Percentiles rank a stretch among this genome's conserved stretches.
Evolutionary conservation across 208 protist genomes (phyloP).

Genomic region (Angomonas ambiguus): DNA sequence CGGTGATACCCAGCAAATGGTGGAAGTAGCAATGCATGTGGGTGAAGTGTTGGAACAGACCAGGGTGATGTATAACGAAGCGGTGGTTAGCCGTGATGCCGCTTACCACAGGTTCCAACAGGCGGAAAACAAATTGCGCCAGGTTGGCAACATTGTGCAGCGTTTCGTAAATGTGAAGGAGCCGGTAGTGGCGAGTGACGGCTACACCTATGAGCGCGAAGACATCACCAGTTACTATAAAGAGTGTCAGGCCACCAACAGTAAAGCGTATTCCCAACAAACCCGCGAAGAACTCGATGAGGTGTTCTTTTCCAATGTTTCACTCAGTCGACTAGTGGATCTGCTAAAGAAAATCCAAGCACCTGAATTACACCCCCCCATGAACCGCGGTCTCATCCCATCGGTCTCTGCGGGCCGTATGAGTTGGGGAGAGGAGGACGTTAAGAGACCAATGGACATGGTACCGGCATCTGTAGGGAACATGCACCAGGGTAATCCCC

Average conservation of each 20-base stretch:
- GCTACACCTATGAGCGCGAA: constrained; percentile 80
- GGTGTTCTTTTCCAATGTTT: constrained; percentile 71
- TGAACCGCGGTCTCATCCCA: constrained; percentile 14
- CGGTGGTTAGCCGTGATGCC: constrained; percentile 54
- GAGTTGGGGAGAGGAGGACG: constrained; percentile 16
- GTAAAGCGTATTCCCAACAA: constrained; percentile 79
- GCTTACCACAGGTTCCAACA: constrained; percentile 43
- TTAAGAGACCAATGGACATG: not conserved
- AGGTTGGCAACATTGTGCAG: constrained; percentile 59
- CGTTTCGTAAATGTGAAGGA: constrained; percentile 69
- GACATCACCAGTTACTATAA: constrained; percentile 63
- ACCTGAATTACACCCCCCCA: constrained; percentile 33
- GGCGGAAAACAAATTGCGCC: constrained; percentile 44
- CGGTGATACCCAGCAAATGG: constrained; percentile 28
- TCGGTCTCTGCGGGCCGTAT: not conserved
- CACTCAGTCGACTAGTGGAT: constrained; percentile 60
- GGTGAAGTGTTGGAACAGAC: constrained; percentile 53
- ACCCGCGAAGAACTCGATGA: constrained; percentile 85
- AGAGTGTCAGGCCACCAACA: constrained; percentile 66
- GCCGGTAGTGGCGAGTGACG: constrained; percentile 82
- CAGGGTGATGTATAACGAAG: constrained; percentile 59
- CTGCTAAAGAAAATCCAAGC: constrained; percentile 50
- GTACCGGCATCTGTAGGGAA: constrained; percentile 2
- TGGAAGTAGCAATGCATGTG: constrained; percentile 44
- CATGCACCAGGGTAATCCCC: constrained; percentile 13